Percentiles rank a stretch among this genome's conserved stretches.
Evolutionary conservation across 164 flowering plant species (phyloP).

Genomic region (Taxillus chinensis): DNA sequence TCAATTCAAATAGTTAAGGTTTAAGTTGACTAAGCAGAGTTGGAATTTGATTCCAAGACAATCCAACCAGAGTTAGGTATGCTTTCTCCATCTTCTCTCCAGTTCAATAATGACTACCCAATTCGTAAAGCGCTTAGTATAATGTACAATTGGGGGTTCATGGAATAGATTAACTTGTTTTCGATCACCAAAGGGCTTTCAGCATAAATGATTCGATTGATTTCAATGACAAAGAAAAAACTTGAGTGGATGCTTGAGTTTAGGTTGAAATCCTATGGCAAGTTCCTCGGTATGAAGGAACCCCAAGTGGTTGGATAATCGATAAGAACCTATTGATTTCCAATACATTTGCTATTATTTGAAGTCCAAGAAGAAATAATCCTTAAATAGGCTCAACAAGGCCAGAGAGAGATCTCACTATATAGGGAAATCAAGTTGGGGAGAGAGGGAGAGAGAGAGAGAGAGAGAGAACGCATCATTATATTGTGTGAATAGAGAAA

Average conservation of each 20-base stretch:
- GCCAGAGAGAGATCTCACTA: too few species aligned
- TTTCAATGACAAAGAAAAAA: slow-evolving; percentile 59
- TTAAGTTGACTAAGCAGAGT: slow-evolving; percentile 40
- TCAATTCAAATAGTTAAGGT: slow-evolving; percentile 6
- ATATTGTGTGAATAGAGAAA: too few species aligned
- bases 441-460: too few species aligned
- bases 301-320: slow-evolving; percentile 90
- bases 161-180: slow-evolving; percentile 59
- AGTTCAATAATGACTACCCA: slow-evolving; percentile 48
- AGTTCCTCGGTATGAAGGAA: slow-evolving; percentile 62
- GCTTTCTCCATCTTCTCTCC: slow-evolving; percentile 5
- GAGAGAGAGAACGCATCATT: too few species aligned
- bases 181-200: slow-evolving; percentile 84
- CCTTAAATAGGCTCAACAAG: slow-evolving; percentile 69
- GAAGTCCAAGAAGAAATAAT: slow-evolving; percentile 75
- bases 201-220: slow-evolving; percentile 56
- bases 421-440: too few species aligned
- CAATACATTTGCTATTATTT: slow-evolving; percentile 78
- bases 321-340: slow-evolving; percentile 61
- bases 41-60: slow-evolving; percentile 34
- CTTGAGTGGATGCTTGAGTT: slow-evolving; percentile 96
- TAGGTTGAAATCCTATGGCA: slow-evolving; percentile 56
- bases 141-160: slow-evolving; percentile 76
- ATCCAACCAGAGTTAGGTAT: slow-evolving; percentile 21
- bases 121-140: slow-evolving; percentile 55